A percentile compares a stretch with the other conserved stretches of the same genome.
phyloP scores from a whole-genome alignment of 768 basidiomycete genomes.

The Naganishia friedmannii region DNA sequence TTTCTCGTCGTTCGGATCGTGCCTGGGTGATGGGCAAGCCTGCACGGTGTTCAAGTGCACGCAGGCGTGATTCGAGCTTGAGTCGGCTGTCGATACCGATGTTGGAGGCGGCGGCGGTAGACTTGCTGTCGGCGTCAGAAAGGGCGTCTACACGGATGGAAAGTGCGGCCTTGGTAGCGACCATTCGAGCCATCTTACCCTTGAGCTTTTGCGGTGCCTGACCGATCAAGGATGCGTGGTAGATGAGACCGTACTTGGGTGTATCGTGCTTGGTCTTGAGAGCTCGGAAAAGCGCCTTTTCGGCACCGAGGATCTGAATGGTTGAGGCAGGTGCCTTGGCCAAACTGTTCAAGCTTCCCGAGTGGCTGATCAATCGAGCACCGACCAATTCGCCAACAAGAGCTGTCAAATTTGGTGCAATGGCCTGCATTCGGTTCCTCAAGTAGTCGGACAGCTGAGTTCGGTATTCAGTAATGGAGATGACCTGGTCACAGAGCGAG shows the following conservation, averaged over 20 bases:
- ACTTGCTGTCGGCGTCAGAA: conserved; percentile 82
- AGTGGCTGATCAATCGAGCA: conserved; percentile 66
- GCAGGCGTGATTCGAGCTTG: conserved; percentile 90
- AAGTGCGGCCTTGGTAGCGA: conserved; percentile 94
- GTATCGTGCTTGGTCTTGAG: conserved; percentile 58
- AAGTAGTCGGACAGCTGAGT: conserved; percentile 93
- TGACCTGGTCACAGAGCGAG: conserved; percentile 95
- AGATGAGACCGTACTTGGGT: conserved; percentile 94
- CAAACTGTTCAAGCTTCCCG: conserved; percentile 55
- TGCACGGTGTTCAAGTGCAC: conserved; percentile 76
- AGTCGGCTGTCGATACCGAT: conserved; percentile 90
- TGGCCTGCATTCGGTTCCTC: conserved; percentile 94
- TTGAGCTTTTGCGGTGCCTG: conserved; percentile 97
- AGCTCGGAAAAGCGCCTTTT: conserved; percentile 57
- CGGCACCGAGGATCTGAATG: conserved; percentile 57
- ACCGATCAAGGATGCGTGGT: conserved; percentile 94
- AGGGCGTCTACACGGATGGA: conserved; percentile 97
- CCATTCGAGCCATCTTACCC: conserved; percentile 99
- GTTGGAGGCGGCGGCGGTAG: conserved; percentile 69
- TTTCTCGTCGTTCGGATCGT: conserved; percentile 67
- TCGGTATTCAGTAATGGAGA: conserved; percentile 91
- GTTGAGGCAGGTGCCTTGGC: conserved; percentile 58
- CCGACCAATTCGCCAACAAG: conserved; percentile 75
- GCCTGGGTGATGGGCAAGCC: conserved; percentile 56
- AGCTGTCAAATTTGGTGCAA: conserved; percentile 92